These are phyloP conservation scores for Alternaria metachromatica DNA, from an alignment of 2,329 filamentous ascomycete genomes.

Conservation along the genomic window DNA sequence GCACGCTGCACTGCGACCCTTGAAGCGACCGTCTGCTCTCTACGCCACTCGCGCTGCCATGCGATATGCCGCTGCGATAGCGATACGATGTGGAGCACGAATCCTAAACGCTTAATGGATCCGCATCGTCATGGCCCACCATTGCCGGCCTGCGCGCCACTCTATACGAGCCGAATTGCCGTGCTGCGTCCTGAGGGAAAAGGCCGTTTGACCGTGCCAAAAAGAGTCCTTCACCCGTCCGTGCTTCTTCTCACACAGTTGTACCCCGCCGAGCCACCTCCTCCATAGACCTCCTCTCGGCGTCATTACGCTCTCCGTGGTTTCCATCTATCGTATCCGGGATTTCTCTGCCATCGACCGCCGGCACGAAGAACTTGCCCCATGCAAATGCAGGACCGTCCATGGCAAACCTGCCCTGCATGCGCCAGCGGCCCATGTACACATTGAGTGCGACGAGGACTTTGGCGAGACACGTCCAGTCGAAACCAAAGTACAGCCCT, in stretches of 20 bases:
- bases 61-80: constrained; percentile 7
- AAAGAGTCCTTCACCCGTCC: neutral
- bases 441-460: constrained; percentile 37
- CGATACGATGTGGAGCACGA: constrained; percentile 2
- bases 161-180: constrained; percentile 10
- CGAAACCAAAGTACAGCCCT: constrained; percentile 32
- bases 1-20: constrained; percentile 8
- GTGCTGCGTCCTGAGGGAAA: constrained; percentile 1
- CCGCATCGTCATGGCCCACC: constrained; percentile 1
- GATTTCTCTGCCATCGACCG: constrained; percentile 8
- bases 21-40: neutral
- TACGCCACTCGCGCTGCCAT: constrained; percentile 1
- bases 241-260: neutral
- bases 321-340: constrained; percentile 1
- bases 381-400: constrained; percentile 30
- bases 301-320: neutral
- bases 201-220: constrained; percentile 6
- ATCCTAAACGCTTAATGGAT: neutral
- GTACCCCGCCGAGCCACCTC: neutral
- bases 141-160: constrained; percentile 3
- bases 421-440: constrained; percentile 39
- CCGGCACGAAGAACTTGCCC: constrained; percentile 26
- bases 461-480: constrained; percentile 23
- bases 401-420: constrained; percentile 32
- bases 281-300: neutral